Evolutionary conservation across 768 basidiomycete species (phyloP).

Genomic region (Lentinula boryana): DNA sequence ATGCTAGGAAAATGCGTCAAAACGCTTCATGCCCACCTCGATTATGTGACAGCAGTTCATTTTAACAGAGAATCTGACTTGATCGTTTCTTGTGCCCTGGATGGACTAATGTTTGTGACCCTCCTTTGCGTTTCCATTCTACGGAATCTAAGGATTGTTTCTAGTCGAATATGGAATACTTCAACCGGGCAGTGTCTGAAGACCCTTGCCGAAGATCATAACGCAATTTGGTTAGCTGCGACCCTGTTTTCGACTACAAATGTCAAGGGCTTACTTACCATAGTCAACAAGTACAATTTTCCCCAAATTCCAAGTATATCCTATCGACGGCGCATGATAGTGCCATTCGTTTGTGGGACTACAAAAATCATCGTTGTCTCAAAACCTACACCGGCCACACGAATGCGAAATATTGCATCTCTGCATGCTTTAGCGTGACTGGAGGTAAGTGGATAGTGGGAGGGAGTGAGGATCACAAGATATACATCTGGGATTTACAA

Average conservation of each 20-base stretch:
- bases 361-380: conserved; percentile 82
- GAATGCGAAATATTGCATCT: conserved; percentile 81
- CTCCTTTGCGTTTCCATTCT: neutral
- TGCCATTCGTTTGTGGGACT: conserved; percentile 92
- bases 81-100: conserved; percentile 86
- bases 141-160: neutral
- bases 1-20: conserved; percentile 73
- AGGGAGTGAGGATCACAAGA: conserved; percentile 87
- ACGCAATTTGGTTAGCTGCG: conserved; percentile 64
- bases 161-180: conserved; percentile 93
- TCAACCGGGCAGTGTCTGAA: conserved; percentile 92
- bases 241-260: too few species aligned
- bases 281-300: conserved; percentile 90
- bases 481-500: conserved; percentile 89
- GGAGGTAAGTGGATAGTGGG: conserved; percentile 88
- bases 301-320: conserved; percentile 93
- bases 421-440: conserved; percentile 79
- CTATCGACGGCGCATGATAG: conserved; percentile 92
- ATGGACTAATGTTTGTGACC: conserved; percentile 82
- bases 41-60: conserved; percentile 91
- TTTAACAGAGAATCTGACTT: conserved; percentile 91
- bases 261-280: neutral
- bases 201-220: conserved; percentile 86
- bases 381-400: conserved; percentile 86
- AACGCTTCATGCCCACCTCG: conserved; percentile 86